A percentile compares a stretch with the other conserved stretches of the same genome.
Evolutionary conservation across 305 asterid genomes (phyloP).

Genomic region (Fraxinus platypoda): DNA sequence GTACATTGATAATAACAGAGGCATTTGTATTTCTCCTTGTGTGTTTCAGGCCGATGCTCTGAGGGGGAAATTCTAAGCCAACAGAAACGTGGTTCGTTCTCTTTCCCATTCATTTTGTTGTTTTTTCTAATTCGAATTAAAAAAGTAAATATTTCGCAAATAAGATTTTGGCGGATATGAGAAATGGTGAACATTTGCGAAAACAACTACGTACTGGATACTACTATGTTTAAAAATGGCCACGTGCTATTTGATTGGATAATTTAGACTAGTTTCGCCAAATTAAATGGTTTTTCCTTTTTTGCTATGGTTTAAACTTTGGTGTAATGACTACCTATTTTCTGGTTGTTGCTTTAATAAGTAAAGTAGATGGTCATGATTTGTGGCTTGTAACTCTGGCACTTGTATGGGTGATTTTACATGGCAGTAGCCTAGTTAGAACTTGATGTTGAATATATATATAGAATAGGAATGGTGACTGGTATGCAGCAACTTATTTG

Average conservation of each 20-base stretch:
- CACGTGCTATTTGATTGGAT: neutral
- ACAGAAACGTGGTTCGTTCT: slow-evolving; percentile 55
- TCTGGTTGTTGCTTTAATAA: neutral
- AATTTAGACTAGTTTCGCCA: neutral
- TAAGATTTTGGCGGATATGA: neutral
- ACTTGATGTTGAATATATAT: neutral
- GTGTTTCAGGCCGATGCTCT: slow-evolving; percentile 68
- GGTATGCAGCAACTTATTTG: neutral
- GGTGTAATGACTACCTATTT: neutral
- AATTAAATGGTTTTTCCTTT: neutral
- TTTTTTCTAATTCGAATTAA: neutral
- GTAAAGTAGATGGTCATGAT: neutral
- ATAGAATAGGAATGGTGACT: neutral
- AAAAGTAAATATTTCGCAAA: neutral
- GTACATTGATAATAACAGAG: slow-evolving; percentile 3
- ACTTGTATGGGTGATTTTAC: neutral
- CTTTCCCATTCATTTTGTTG: neutral
- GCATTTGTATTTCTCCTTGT: neutral
- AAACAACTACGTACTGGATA: neutral
- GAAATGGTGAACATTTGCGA: neutral
- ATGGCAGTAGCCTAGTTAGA: neutral
- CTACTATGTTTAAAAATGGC: neutral
- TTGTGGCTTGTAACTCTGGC: neutral
- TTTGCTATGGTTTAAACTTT: neutral
- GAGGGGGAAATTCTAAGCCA: slow-evolving; percentile 68